A percentile compares a stretch with the other conserved stretches of the same genome.
Conservation (phyloP, 2,329 filamentous ascomycete genomes). For the Cadophora sp. region DNA sequence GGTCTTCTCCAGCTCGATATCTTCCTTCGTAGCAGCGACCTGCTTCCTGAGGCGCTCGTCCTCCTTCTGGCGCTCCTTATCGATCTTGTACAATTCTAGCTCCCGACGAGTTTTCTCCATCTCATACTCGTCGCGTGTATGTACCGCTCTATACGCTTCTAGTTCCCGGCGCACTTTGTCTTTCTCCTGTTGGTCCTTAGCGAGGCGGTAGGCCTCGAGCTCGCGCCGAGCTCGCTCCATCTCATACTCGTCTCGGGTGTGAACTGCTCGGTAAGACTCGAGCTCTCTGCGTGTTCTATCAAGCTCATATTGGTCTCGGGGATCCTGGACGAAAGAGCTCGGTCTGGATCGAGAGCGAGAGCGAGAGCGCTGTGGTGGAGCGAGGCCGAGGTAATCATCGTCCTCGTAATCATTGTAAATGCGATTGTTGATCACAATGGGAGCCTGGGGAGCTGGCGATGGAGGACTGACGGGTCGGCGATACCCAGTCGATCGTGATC, state of each 20-base stretch:
- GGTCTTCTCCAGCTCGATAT: conserved; percentile 38
- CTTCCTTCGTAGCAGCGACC: conserved; percentile 29
- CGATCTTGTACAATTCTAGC: conserved; percentile 48
- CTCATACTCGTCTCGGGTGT: conserved; percentile 25
- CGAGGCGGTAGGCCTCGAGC: conserved; percentile 21
- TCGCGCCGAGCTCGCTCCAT: conserved; percentile 37
- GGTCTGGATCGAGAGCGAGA: conserved; percentile 21
- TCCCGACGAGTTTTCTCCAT: conserved; percentile 50
- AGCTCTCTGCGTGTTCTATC: conserved; percentile 42
- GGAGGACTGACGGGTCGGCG: conserved; percentile 30
- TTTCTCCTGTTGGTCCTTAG: conserved; percentile 21
- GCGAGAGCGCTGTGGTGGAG: neutral
- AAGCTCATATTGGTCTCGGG: conserved; percentile 51
- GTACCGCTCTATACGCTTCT: conserved; percentile 49
- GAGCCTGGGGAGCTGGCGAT: conserved; percentile 42
- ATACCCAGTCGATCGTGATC: conserved; percentile 31
- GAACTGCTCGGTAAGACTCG: conserved; percentile 20
- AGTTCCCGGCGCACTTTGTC: conserved; percentile 51
- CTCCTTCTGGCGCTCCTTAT: conserved; percentile 50
- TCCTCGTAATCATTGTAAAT: conserved; percentile 53
- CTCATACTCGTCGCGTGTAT: conserved; percentile 40
- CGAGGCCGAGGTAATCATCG: conserved; percentile 29
- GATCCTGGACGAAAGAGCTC: conserved; percentile 21
- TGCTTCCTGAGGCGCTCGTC: conserved; percentile 27
- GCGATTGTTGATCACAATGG: conserved; percentile 64